A percentile compares a stretch with the other conserved stretches of the same genome.
These are phyloP conservation scores for Paspalum vaginatum DNA, from an alignment of 176 grass and related monocot species.

Conservation along the genomic window DNA sequence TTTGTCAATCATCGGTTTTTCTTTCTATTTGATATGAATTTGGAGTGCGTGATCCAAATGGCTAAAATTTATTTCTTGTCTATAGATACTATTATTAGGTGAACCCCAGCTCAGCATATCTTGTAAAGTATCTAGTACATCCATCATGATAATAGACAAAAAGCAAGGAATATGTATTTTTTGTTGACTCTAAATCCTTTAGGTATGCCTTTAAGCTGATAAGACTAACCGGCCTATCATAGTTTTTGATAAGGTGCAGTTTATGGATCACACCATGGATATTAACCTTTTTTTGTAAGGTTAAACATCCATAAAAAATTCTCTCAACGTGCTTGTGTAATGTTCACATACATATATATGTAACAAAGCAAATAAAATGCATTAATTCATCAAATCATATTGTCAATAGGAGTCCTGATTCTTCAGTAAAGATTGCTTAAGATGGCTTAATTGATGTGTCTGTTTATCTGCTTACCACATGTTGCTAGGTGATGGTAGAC, in stretches of 20 bases:
- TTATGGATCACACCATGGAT: background rate
- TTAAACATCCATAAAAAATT: background rate
- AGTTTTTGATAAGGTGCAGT: conserved; percentile 15
- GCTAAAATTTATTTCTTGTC: background rate
- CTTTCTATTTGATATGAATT: conserved; percentile 17
- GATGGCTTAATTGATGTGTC: conserved; percentile 15
- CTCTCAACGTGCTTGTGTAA: background rate
- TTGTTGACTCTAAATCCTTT: background rate
- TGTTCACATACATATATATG: background rate
- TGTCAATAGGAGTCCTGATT: background rate
- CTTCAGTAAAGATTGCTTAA: background rate
- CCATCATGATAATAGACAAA: conserved; percentile 4
- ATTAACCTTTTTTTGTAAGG: background rate
- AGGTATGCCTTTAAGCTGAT: conserved; percentile 19
- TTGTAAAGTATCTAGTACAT: conserved; percentile 23
- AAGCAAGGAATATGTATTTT: conserved; percentile 34
- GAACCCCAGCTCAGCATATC: conserved; percentile 29
- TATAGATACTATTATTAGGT: conserved; percentile 25
- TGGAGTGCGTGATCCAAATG: background rate
- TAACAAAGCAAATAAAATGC: background rate
- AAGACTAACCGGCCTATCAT: conserved; percentile 28
- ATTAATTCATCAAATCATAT: background rate
- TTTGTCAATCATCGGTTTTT: background rate
- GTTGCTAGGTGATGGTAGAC: conserved; percentile 92
- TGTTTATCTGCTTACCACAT: conserved; percentile 33